Percentiles rank a stretch among this genome's conserved stretches.
These are phyloP conservation scores for Ogataea salicorniae DNA, from an alignment of 805 yeast genomes.

Conservation along the genomic window DNA sequence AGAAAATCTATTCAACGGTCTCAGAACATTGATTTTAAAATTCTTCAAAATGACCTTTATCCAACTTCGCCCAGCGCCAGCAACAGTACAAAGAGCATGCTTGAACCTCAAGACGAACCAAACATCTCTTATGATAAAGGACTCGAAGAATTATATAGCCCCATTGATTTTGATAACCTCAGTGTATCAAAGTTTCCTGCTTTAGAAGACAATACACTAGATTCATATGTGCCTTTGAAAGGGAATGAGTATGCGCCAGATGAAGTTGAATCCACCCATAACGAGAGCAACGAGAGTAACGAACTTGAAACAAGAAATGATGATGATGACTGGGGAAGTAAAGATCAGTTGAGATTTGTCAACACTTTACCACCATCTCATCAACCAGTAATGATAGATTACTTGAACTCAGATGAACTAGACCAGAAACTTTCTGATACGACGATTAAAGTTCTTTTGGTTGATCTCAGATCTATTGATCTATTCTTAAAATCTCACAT, in stretches of 20 bases:
- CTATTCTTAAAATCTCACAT: constrained; percentile 32
- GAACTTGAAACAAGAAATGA: not conserved
- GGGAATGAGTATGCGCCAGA: no score
- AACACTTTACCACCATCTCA: no score
- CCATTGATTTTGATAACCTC: no score
- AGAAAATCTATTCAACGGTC: not conserved
- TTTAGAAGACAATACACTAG: no score
- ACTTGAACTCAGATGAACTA: constrained; percentile 12
- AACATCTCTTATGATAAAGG: not conserved
- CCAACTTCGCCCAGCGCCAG: constrained; percentile 4
- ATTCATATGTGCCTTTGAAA: no score
- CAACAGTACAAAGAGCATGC: not conserved
- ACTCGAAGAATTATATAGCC: not conserved
- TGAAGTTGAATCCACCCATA: no score
- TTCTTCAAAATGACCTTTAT: constrained; percentile 8
- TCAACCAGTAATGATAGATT: not conserved
- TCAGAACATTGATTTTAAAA: not conserved
- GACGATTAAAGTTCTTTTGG: constrained; percentile 22
- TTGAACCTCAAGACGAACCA: not conserved
- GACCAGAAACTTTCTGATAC: constrained; percentile 8
- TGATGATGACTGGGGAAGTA: not conserved
- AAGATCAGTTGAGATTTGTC: not conserved
- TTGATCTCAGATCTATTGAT: constrained; percentile 36
- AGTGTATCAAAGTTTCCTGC: no score
- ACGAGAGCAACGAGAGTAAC: no score